Evolutionary conservation across 306 rosid species (phyloP).

Genomic region (Fagus sylvatica): DNA sequence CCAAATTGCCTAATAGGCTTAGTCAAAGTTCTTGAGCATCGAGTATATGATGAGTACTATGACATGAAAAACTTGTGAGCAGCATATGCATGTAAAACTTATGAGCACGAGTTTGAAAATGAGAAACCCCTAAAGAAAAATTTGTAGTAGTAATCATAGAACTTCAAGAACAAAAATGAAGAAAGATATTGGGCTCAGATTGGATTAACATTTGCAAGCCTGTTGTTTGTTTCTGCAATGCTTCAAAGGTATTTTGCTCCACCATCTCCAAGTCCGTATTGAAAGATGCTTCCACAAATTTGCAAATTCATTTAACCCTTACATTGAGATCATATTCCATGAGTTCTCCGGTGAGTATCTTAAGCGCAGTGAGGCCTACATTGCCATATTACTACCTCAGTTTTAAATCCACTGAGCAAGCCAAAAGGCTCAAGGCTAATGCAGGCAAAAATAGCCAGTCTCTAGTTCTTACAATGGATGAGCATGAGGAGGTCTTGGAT

Average conservation of each 20-base stretch:
- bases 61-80: too few relatives aligned
- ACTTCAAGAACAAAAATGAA: too few relatives aligned
- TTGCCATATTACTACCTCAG: constrained; percentile 42
- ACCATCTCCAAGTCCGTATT: constrained; percentile 6
- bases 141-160: too few relatives aligned
- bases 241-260: constrained; percentile 38
- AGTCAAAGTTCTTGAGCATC: too few relatives aligned
- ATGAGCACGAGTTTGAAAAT: too few relatives aligned
- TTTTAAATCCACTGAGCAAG: constrained; percentile 29
- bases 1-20: too few relatives aligned
- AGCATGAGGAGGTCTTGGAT: constrained; percentile 51
- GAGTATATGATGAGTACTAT: too few relatives aligned
- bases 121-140: too few relatives aligned
- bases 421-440: constrained; percentile 50
- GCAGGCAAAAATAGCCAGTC: constrained; percentile 39
- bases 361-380: constrained; percentile 39
- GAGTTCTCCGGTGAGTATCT: constrained; percentile 34
- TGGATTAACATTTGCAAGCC: too few relatives aligned
- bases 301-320: constrained; percentile 34
- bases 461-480: constrained; percentile 46
- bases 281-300: constrained; percentile 20
- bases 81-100: too few relatives aligned
- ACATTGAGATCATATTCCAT: constrained; percentile 45
- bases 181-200: too few relatives aligned
- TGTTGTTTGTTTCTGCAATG: constrained; percentile 33